These are phyloP conservation scores for Triadica sebifera DNA, from an alignment of 345 rosid genomes.

Conservation along the genomic window DNA sequence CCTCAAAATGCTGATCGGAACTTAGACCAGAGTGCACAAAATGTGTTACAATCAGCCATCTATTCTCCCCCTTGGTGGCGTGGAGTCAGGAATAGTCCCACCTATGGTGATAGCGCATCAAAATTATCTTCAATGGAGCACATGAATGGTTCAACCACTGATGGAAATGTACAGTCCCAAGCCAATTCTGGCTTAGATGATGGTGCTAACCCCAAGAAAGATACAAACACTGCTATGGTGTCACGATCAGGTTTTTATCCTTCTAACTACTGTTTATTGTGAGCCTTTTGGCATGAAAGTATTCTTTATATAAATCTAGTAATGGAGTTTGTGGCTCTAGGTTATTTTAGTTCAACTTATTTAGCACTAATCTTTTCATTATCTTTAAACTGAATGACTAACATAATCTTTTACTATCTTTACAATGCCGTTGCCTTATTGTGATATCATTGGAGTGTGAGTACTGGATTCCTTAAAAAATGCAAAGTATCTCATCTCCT, in stretches of 20 bases:
- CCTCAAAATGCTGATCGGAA: conserved; percentile 27
- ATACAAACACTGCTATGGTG: conserved; percentile 5
- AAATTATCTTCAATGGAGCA: conserved; percentile 26
- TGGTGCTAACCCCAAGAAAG: conserved; percentile 24
- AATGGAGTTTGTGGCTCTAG: not conserved
- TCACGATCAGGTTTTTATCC: conserved; percentile 19
- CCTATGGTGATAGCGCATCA: conserved; percentile 30
- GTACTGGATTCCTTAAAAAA: no score
- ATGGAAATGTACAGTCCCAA: conserved; percentile 25
- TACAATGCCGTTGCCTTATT: no score
- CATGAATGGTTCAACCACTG: conserved; percentile 26
- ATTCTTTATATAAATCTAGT: not conserved
- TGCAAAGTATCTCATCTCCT: no score
- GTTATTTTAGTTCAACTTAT: not conserved
- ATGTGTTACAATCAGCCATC: conserved; percentile 29
- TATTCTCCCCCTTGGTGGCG: conserved; percentile 57
- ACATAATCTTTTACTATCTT: no score
- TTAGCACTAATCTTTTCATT: not conserved
- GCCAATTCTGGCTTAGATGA: conserved; percentile 24
- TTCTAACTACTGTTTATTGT: not conserved
- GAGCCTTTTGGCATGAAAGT: not conserved
- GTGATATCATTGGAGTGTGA: no score
- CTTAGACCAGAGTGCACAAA: conserved; percentile 30
- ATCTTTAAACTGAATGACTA: not conserved
- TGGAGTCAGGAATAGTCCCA: conserved; percentile 30